A percentile compares a stretch with the other conserved stretches of the same genome.
phyloP scores from a whole-genome alignment of 108 stramenopile genomes.

The Parmales sp. region DNA sequence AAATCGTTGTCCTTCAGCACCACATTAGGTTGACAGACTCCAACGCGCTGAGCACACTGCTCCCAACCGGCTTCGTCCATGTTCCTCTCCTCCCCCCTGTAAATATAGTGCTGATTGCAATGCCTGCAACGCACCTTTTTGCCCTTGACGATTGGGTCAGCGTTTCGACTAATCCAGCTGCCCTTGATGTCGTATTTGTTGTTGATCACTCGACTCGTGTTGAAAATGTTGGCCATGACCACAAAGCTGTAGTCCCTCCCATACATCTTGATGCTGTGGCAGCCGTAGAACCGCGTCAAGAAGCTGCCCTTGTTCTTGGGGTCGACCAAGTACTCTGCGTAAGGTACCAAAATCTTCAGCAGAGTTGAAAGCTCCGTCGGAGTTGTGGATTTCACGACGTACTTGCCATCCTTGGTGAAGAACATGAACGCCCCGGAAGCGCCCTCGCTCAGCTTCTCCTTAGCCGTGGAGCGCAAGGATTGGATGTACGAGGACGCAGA shows the following conservation, averaged over 20 bases:
- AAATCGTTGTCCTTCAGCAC: slow-evolving; percentile 28
- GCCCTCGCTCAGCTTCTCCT: slow-evolving; percentile 21
- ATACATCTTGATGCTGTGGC: slow-evolving; percentile 21
- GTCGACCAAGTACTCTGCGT: slow-evolving; percentile 9
- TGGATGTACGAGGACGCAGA: background rate
- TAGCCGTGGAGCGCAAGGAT: slow-evolving; percentile 7
- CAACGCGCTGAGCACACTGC: background rate
- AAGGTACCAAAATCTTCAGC: slow-evolving; percentile 2
- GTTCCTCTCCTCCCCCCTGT: background rate
- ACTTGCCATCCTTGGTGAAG: slow-evolving; percentile 18
- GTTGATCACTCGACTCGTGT: slow-evolving; percentile 1
- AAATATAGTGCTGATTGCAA: slow-evolving; percentile 8
- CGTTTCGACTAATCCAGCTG: slow-evolving; percentile 21
- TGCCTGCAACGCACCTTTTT: slow-evolving; percentile 6
- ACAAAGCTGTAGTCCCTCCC: slow-evolving; percentile 16
- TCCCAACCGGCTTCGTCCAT: background rate
- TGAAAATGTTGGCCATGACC: slow-evolving; percentile 24
- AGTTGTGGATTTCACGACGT: slow-evolving; percentile 22
- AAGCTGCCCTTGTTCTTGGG: slow-evolving; percentile 12
- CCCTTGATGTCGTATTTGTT: slow-evolving; percentile 26
- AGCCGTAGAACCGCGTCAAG: slow-evolving; percentile 19
- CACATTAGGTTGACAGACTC: slow-evolving; percentile 1
- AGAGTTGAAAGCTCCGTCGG: background rate
- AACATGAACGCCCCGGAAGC: slow-evolving; percentile 26
- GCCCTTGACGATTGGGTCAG: slow-evolving; percentile 7